These are phyloP conservation scores for Pichia norvegensis DNA, from an alignment of 1,139 yeast species.

Conservation along the genomic window DNA sequence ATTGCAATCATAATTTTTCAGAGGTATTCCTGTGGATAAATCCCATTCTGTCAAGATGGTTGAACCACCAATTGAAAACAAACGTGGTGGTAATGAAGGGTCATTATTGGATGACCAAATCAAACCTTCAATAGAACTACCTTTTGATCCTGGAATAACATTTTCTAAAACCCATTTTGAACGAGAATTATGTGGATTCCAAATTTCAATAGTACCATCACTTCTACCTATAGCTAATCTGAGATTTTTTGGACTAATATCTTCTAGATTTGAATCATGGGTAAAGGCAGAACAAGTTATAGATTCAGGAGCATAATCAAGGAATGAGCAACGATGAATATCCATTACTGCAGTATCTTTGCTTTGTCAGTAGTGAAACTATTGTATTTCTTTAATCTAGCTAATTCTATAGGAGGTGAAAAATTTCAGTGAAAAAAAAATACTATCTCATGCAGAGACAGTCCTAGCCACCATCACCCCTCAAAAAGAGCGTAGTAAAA, in stretches of 20 bases:
- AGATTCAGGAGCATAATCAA: conserved; percentile 81
- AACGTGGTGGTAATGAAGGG: conserved; percentile 37
- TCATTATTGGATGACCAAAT: conserved; percentile 58
- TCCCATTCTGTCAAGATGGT: conserved; percentile 93
- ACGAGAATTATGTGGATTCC: conserved; percentile 67
- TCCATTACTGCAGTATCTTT: conserved; percentile 38
- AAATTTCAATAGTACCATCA: conserved; percentile 91
- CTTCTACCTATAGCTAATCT: conserved; percentile 88
- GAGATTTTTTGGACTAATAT: conserved; percentile 50
- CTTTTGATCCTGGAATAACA: conserved; percentile 71
- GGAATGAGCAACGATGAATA: conserved; percentile 88
- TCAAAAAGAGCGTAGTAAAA: neutral
- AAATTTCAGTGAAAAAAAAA: neutral
- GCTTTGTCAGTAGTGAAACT: no score
- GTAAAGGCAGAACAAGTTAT: conserved; percentile 81
- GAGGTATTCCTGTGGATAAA: conserved; percentile 61
- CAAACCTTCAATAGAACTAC: conserved; percentile 81
- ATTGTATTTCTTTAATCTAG: no score
- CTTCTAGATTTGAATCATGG: conserved; percentile 36
- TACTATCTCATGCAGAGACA: neutral
- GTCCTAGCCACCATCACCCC: no score
- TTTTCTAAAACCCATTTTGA: conserved; percentile 46
- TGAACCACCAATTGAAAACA: conserved; percentile 92
- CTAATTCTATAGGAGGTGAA: neutral
- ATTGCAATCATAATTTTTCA: conserved; percentile 76